Conservation (phyloP, 768 basidiomycete species). For the Tubosaeta sp. region DNA sequence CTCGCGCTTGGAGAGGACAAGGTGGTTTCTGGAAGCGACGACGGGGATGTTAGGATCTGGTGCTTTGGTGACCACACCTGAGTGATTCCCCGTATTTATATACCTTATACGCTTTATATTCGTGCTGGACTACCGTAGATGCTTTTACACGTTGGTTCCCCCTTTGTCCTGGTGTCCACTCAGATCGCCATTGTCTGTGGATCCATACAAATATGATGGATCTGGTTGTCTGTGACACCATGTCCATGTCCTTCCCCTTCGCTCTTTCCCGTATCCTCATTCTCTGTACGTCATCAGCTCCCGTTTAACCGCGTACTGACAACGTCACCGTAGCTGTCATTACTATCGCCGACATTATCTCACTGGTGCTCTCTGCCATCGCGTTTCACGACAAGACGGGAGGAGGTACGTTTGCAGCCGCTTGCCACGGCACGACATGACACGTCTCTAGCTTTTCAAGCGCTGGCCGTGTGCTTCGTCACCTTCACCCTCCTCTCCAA, state of each 20-base stretch:
- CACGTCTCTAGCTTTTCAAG: slow-evolving; percentile 19
- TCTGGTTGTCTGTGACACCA: slow-evolving; percentile 23
- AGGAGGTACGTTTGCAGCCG: slow-evolving; percentile 15
- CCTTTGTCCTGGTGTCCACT: slow-evolving; percentile 11
- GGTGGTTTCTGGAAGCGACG: slow-evolving; percentile 95
- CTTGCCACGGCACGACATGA: background rate
- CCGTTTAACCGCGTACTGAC: background rate
- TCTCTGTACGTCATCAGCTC: slow-evolving; percentile 16
- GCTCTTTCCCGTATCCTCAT: slow-evolving; percentile 15
- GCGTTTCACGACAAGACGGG: slow-evolving; percentile 19
- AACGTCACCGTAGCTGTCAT: slow-evolving; percentile 13
- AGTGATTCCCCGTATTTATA: slow-evolving; percentile 1
- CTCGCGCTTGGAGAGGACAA: slow-evolving; percentile 90
- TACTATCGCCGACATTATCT: slow-evolving; percentile 9
- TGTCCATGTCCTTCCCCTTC: slow-evolving; percentile 27
- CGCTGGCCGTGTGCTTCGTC: slow-evolving; percentile 10
- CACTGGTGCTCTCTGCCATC: slow-evolving; percentile 13
- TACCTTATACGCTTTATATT: too few relatives aligned
- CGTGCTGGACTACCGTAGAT: background rate
- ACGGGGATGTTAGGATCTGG: slow-evolving; percentile 86
- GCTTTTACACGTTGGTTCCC: background rate
- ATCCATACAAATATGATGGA: slow-evolving; percentile 13
- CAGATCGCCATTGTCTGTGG: slow-evolving; percentile 9
- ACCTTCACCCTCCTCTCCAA: slow-evolving; percentile 11
- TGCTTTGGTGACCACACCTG: slow-evolving; percentile 44